Base-by-base conservation (phyloP, 2,329 filamentous ascomycete genomes). In the Fusarium kyushuense region DNA sequence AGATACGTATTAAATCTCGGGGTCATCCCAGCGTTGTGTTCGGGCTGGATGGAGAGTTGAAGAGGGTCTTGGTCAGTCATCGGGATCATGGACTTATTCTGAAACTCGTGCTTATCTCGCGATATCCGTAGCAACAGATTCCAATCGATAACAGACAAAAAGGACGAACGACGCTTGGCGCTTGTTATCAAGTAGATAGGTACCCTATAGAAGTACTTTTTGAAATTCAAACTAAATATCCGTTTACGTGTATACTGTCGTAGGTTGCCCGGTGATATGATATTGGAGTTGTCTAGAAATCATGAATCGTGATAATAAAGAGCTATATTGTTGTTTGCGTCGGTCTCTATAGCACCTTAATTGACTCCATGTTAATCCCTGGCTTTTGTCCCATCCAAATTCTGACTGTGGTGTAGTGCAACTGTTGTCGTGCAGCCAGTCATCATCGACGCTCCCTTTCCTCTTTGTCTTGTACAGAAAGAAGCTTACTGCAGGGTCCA, bases 191-290 rank as follows among this genome's bases (percentile, higher is more conserved):
- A 21, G 35, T 13, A 4, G 6, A 38, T 9, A 33, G 16, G 32
- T n/a, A n/a, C n/a, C n/a, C n/a, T n/a, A n/a, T n/a, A n/a, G n/a
- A n/a, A n/a, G n/a, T n/a, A n/a, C n/a, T n/a, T n/a, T n/a, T n/a
- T n/a, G 6, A 51, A 43, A 33, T 25, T 53, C 27, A 63, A 67
- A 56, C 49, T 23, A 36, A 58, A 51, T 42, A 51, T 48, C 52
- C 60, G 54, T 52, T 63, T 43, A 27, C 48, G 53, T 60, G 51
- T n/a, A n/a, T n/a, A n/a, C n/a, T n/a, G n/a, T n/a, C n/a, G n/a
- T n/a, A 63, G 56, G 72, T 74, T 74, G 72, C 70, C 69, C 60
- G 25, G 69, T 60, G 67, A 74, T 66, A 73, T 72, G 63, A 59
- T 61, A 59, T 49, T 51, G 21, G 29, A 49, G 41, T 49, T 17